phyloP scores from a whole-genome alignment of 225 moss, liverwort and hornwort genomes.

The Rhytidiadelphus loreus region DNA sequence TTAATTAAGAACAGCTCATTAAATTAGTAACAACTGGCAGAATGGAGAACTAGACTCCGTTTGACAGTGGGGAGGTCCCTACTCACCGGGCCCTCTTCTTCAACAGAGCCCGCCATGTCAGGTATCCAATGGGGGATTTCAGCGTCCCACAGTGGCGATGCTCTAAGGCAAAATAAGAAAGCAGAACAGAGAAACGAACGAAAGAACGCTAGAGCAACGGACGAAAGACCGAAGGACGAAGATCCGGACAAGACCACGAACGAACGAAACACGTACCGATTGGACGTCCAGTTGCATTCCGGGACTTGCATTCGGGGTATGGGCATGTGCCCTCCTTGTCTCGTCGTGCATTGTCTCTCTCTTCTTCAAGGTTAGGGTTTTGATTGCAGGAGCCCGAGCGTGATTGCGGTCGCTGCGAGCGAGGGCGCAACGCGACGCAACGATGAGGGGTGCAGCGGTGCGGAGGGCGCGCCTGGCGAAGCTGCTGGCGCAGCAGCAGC shows the following conservation, averaged over 20 bases:
- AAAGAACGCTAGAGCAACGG: too few relatives aligned
- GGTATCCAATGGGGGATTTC: too few relatives aligned
- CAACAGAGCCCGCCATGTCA: too few relatives aligned
- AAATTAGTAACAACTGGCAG: too few relatives aligned
- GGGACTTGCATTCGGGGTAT: neutral
- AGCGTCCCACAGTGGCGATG: too few relatives aligned
- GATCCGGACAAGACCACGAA: neutral
- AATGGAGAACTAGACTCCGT: too few relatives aligned
- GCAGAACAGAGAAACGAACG: too few relatives aligned
- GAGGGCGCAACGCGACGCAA: neutral
- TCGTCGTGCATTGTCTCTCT: neutral
- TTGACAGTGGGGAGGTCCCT: too few relatives aligned
- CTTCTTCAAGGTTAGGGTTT: neutral
- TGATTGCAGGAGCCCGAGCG: neutral
- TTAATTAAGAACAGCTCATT: too few relatives aligned
- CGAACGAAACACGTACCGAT: neutral
- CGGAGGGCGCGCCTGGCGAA: constrained; percentile 35
- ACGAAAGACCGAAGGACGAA: too few relatives aligned
- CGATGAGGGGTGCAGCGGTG: constrained; percentile 45
- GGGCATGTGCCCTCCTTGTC: neutral
- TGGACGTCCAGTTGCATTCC: neutral
- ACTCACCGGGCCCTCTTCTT: too few relatives aligned
- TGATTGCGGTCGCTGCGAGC: neutral
- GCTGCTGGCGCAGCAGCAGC: constrained; percentile 37
- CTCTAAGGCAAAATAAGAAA: too few relatives aligned